Conservation (phyloP, 805 yeast species). For the Kockiozyma suomiensis region DNA sequence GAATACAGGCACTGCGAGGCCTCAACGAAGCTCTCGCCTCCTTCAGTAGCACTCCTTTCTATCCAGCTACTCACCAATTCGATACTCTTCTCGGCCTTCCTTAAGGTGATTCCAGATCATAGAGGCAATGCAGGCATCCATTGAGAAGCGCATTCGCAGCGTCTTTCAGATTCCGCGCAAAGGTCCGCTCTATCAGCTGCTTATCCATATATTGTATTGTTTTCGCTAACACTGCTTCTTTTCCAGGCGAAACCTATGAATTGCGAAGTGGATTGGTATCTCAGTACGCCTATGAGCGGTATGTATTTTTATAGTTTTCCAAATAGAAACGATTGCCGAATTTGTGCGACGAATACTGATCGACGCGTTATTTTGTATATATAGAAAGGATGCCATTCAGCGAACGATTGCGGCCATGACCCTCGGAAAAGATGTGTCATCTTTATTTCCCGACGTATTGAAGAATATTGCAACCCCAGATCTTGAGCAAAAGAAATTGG, state of each 20-base stretch:
- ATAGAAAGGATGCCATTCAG: constrained; percentile 91
- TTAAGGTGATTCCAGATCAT: background rate
- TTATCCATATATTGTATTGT: background rate
- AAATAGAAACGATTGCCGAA: background rate
- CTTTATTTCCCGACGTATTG: constrained; percentile 91
- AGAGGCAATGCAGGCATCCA: constrained; percentile 37
- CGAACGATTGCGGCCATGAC: constrained; percentile 98
- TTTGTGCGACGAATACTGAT: background rate
- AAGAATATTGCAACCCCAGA: constrained; percentile 97
- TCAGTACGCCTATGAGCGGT: constrained; percentile 82
- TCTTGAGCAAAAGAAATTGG: constrained; percentile 93
- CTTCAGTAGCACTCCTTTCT: background rate
- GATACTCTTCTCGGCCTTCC: background rate
- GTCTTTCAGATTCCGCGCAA: constrained; percentile 61
- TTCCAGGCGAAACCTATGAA: constrained; percentile 79
- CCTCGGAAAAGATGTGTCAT: constrained; percentile 92
- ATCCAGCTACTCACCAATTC: background rate
- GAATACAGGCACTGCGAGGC: background rate
- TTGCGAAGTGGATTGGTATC: constrained; percentile 87
- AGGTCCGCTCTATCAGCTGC: constrained; percentile 41
- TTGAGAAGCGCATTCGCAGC: constrained; percentile 57
- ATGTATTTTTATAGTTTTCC: constrained; percentile 8
- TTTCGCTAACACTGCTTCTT: background rate
- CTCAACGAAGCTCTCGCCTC: background rate
- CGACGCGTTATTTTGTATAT: background rate